Conservation (phyloP, 163 green algal genomes). For the Scenedesmus sp. region DNA sequence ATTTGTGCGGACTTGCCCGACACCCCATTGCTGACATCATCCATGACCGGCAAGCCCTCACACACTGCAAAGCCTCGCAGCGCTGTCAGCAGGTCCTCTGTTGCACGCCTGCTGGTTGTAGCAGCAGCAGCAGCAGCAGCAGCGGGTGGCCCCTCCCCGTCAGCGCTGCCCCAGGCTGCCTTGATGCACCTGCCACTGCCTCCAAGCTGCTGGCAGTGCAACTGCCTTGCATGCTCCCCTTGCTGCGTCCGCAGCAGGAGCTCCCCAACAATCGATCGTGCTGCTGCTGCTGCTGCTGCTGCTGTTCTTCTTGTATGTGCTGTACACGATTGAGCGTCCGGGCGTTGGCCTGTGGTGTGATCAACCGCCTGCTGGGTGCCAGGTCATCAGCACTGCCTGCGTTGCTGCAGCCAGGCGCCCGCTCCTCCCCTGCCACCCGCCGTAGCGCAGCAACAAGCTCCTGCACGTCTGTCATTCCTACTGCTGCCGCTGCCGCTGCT, state of each 20-base stretch:
- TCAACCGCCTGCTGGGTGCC: background rate
- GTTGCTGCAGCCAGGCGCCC: background rate
- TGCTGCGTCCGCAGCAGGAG: background rate
- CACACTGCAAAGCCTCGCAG: background rate
- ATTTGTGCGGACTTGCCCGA: background rate
- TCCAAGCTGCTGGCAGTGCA: background rate
- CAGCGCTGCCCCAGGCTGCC: background rate
- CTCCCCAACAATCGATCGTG: background rate
- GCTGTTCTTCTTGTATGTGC: background rate
- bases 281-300: constrained; percentile 45
- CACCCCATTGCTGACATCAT: background rate
- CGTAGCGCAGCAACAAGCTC: background rate
- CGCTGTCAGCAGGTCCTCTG: background rate
- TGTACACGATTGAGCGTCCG: background rate
- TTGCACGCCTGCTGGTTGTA: background rate
- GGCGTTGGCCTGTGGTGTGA: background rate
- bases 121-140: background rate
- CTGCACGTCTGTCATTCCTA: background rate
- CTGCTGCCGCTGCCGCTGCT: background rate
- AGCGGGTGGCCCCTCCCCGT: background rate
- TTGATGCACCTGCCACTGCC: background rate
- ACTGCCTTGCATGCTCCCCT: background rate
- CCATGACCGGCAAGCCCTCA: background rate
- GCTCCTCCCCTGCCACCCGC: background rate
- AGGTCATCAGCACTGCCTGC: background rate